Evolutionary conservation across 2,329 filamentous ascomycete genomes (phyloP).

Genomic region (Zymoseptoria pseudotritici): DNA sequence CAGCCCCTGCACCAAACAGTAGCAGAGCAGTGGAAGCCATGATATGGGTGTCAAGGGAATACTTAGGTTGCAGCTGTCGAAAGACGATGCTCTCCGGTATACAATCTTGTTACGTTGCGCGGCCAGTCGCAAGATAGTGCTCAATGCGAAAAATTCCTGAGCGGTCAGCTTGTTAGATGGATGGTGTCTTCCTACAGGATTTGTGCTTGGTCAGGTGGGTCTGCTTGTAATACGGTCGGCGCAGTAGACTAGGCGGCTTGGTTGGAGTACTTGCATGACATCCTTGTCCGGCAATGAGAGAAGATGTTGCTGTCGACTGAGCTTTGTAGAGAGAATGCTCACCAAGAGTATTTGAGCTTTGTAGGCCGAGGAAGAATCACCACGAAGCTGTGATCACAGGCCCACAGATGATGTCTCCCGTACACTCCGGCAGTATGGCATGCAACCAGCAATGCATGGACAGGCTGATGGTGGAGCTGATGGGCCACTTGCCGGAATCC

Average conservation of each 20-base stretch:
- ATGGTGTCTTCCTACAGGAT: not conserved
- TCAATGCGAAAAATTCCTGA: not conserved
- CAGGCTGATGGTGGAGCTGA: not conserved
- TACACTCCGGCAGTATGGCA: not conserved
- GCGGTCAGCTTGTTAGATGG: not conserved
- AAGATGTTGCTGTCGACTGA: not conserved
- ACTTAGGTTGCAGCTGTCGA: not conserved
- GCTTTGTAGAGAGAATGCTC: not conserved
- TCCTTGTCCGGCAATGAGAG: not conserved
- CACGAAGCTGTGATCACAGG: not conserved
- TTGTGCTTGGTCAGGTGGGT: not conserved
- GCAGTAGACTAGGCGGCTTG: not conserved
- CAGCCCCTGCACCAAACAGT: constrained; percentile 10
- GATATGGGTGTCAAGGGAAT: not conserved
- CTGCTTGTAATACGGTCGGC: not conserved
- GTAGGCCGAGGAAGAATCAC: not conserved
- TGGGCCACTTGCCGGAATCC: not conserved
- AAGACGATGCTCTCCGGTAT: not conserved
- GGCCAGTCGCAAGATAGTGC: not conserved
- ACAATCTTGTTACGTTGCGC: not conserved
- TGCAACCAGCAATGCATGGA: not conserved
- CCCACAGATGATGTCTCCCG: not conserved
- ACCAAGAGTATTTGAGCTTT: not conserved
- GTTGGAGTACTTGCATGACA: not conserved
- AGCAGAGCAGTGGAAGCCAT: constrained; percentile 1